A percentile compares a stretch with the other conserved stretches of the same genome.
These are phyloP conservation scores for Aspergillus ruber DNA, from an alignment of 2,329 filamentous ascomycete genomes.

Conservation along the genomic window DNA sequence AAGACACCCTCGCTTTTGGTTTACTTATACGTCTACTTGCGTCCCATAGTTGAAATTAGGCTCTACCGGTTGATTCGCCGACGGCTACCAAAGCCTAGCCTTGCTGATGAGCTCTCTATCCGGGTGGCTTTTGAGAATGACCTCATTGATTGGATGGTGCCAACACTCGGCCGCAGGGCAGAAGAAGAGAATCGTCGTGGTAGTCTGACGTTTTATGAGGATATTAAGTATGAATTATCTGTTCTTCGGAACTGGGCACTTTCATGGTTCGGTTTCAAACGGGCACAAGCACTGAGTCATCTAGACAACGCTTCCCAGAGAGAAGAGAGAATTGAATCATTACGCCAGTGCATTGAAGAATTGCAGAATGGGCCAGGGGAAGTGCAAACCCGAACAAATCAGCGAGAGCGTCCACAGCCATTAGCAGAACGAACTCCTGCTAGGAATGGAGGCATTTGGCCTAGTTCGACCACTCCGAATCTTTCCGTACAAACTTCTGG, in stretches of 20 bases:
- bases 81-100: slow-evolving; percentile 35
- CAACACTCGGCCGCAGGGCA: slow-evolving; percentile 33
- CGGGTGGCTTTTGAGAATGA: slow-evolving; percentile 39
- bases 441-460: slow-evolving; percentile 8
- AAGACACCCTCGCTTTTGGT: slow-evolving; percentile 30
- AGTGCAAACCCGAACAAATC: slow-evolving; percentile 10
- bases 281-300: slow-evolving; percentile 8
- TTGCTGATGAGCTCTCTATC: slow-evolving; percentile 37
- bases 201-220: slow-evolving; percentile 30
- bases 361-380: slow-evolving; percentile 23
- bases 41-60: slow-evolving; percentile 32
- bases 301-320: slow-evolving; percentile 10
- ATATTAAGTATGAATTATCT: slow-evolving; percentile 31
- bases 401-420: slow-evolving; percentile 7
- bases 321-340: slow-evolving; percentile 21
- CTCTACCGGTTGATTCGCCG: slow-evolving; percentile 36
- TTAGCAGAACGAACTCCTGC: slow-evolving; percentile 12
- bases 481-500: slow-evolving; percentile 8
- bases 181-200: slow-evolving; percentile 34
- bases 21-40: slow-evolving; percentile 31
- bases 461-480: slow-evolving; percentile 8
- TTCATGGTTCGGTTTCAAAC: slow-evolving; percentile 23
- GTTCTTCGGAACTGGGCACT: slow-evolving; percentile 26
- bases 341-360: slow-evolving; percentile 25
- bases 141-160: slow-evolving; percentile 39